These are phyloP conservation scores for Tremella yokohamensis DNA, from an alignment of 768 basidiomycete genomes.

Conservation along the genomic window DNA sequence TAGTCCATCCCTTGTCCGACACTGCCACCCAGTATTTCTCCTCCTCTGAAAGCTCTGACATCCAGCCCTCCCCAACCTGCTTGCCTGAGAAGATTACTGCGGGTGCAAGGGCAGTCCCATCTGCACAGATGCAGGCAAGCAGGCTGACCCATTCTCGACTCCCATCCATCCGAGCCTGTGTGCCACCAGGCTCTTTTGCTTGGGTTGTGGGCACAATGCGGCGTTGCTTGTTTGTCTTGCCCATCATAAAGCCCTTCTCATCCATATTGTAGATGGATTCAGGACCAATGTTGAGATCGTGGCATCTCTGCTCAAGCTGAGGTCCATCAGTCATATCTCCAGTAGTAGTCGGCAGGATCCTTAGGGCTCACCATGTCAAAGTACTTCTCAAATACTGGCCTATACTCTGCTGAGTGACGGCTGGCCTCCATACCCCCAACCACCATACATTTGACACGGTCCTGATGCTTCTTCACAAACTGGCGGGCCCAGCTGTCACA, in stretches of 20 bases:
- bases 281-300: neutral
- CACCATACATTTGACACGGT: constrained; percentile 2
- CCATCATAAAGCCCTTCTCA: constrained; percentile 12
- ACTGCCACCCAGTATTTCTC: constrained; percentile 1
- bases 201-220: neutral
- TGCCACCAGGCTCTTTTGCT: neutral
- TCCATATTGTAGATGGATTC: constrained; percentile 10
- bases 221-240: neutral
- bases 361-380: neutral
- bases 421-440: neutral
- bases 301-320: neutral
- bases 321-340: neutral
- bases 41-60: constrained; percentile 1
- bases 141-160: constrained; percentile 6
- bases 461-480: neutral
- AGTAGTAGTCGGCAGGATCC: neutral
- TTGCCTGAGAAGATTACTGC: neutral
- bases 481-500: neutral
- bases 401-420: neutral
- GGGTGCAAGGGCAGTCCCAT: neutral
- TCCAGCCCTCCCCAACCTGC: constrained; percentile 1
- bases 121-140: constrained; percentile 5
- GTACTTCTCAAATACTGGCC: neutral
- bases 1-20: constrained; percentile 1
- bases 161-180: neutral